Base-by-base conservation (phyloP, 2,329 filamentous ascomycete species). In the Cyphellophora europaea region DNA sequence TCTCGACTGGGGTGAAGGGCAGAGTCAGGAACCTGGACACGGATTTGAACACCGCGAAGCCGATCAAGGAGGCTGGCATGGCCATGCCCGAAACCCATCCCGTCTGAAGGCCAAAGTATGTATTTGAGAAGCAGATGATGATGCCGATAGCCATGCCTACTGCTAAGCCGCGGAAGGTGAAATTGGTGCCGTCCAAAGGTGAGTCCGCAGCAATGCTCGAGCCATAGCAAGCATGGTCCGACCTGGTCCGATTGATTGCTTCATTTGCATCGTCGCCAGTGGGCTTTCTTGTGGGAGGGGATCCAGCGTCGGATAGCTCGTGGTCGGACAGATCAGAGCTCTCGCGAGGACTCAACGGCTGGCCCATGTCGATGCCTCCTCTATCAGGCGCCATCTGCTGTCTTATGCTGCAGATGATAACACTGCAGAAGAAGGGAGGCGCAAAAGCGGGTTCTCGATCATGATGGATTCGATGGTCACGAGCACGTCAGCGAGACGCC, bases 51-150 rank as follows among this genome's bases (percentile, higher is more conserved):
- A 93, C 82, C 8, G 87, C 89, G 55, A 95, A 96, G 2, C 91
- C 89, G 53, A 98, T 85, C 40, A 98, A 66, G 14, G 87, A 91
- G 1, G 87, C 84, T 0, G 91, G 91, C 87, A 98, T 95, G 11
- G 86, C 84, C 91, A 98, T 96, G 48, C 85, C 84, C 51, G 79
- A 76, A 23, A 84, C 74, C 79, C 79, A 83, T 45, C 79, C 79
- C 17, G 85, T 93, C 62, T 96, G 91, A 19, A 98, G 68, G n/a
- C 91, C 91, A 56, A 98, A 98, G 59, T 96, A 98, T 68, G 93
- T 95, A 56, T 98, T 98, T 34, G 85, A 93, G 57, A 94, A 94
- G 54, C 84, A 91, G 52, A 96, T 94, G 36, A 96, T 68, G 4
- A 91, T 75, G 27, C 91, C 91, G 44, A 98, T 91, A 3, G 74